Evolutionary conservation across 2,329 filamentous ascomycete genomes (phyloP), one percentile per base, ranked within the genome.

Genomic region (Epichloe brachyelytri): DNA sequence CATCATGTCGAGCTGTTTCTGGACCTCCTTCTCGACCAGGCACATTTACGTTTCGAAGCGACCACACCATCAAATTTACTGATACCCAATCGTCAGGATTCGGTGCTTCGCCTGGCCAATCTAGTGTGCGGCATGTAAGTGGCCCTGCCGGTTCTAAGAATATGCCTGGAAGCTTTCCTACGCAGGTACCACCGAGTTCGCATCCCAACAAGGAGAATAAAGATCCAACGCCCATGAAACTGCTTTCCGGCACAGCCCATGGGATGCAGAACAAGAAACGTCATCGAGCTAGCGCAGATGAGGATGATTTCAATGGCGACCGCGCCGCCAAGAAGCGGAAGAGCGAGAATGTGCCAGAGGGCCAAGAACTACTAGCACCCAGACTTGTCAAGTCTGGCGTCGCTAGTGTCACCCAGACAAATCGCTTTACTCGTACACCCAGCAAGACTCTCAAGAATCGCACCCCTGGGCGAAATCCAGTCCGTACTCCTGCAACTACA

Each of bases 241-340:
- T 71, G 62, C 60, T 74, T 48, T 59, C 64, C n/a, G 72, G 72
- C 39, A 72, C 80, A 38, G 72, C 78, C 3, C 81, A 84, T 57
- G 81, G 81, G 17, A 77, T 85, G 66, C 65, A 71, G 7, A 83
- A 79, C 68, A 84, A 85, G 71, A 85, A 83, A 67, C 77, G 81
- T 26, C 73, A 76, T 58, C 73, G 80, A n/a, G 73, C 74, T 15
- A 74, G 67, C 49, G 74, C 72, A 46, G 78, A 80, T 41, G 77
- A 78, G 50, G 78, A 81, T 49, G 74, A 78, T 36, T 70, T 75
- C 54, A 72, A 68, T 3, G 65, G 62, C 2, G 68, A 74, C 52
- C 74, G 77, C 14, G 75, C 74, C 2, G 68, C 72, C 26, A 84
- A 84, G 73, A 83, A 82, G 68, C 72, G 72, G 39, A 79, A 75